Evolutionary conservation across 2,329 filamentous ascomycete genomes (phyloP), one percentile per base, ranked within the genome.

Genomic region (Aureobasidium vineae): DNA sequence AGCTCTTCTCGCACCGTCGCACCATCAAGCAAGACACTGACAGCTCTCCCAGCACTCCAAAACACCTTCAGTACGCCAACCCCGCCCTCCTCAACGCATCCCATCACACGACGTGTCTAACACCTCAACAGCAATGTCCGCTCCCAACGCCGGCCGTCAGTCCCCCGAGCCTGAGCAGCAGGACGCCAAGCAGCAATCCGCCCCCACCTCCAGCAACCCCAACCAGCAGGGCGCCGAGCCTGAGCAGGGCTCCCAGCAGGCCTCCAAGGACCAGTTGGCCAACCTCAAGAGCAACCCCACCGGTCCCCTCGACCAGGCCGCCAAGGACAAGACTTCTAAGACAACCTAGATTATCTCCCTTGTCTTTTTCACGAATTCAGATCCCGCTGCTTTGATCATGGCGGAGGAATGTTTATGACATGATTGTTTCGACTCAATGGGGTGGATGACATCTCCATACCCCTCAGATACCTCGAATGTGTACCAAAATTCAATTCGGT

Each of bases 161-260:
- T 96, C 92, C 38, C 92, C 92, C 69, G 80, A 87, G 63, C 90
- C 90, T 33, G 87, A 90, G 80, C 75, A 77, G 71, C 90, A 91
- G 79, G 80, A 82, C 43, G 88, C 85, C 68, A 78, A 81, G 65
- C 91, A 95, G 80, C 78, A 86, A 67, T 79, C 85, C 70, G 85
- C 85, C 8, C 74, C 84, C 15, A 82, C 86, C 2, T 85, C 81
- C 0, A 85, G 86, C 66, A 82, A 87, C 71, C 84, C 85, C 56
- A 81, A 84, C 72, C 80, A 87, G 70, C 80, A 86, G 52, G 77
- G 77, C 69, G 80, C 72, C 49, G 70, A 70, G 19, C 74, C 77
- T 40, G 65, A 72, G 40, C 64, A 75, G n/a, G 76, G 82, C 13
- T 73, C 83, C 69, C 77, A 78, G 56, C 84, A 86, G 77, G 75